Evolutionary conservation across 306 rosid species (phyloP).

Genomic region (Pueraria montana): DNA sequence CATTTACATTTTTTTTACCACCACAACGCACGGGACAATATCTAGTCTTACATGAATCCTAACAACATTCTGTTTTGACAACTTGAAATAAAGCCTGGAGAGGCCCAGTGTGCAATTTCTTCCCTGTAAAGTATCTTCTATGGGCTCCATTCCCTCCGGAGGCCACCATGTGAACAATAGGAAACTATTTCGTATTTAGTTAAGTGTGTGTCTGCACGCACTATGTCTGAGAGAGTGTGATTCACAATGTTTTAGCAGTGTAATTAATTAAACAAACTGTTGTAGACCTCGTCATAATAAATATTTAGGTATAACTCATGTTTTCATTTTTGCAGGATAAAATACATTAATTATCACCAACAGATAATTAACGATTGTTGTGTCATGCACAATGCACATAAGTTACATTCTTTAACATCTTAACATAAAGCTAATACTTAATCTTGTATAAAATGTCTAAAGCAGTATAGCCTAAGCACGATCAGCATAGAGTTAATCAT

Average conservation of each 20-base stretch:
- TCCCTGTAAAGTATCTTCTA: constrained; percentile 49
- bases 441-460: background rate
- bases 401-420: constrained; percentile 32
- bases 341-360: constrained; percentile 23
- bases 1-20: too few relatives aligned
- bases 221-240: background rate
- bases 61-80: background rate
- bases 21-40: too few relatives aligned
- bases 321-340: background rate
- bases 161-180: constrained; percentile 29
- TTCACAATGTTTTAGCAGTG: background rate
- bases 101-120: constrained; percentile 58
- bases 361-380: background rate
- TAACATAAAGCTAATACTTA: background rate
- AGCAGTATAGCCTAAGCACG: background rate
- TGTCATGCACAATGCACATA: constrained; percentile 24
- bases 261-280: background rate
- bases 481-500: background rate
- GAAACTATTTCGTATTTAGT: background rate
- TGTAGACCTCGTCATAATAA: background rate
- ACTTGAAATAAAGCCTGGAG: constrained; percentile 49
- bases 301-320: background rate
- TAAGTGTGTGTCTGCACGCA: background rate
- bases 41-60: too few relatives aligned
- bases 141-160: constrained; percentile 49